Conservation (phyloP, 352 stramenopile genomes). For the Globisporangium mamillatum region DNA sequence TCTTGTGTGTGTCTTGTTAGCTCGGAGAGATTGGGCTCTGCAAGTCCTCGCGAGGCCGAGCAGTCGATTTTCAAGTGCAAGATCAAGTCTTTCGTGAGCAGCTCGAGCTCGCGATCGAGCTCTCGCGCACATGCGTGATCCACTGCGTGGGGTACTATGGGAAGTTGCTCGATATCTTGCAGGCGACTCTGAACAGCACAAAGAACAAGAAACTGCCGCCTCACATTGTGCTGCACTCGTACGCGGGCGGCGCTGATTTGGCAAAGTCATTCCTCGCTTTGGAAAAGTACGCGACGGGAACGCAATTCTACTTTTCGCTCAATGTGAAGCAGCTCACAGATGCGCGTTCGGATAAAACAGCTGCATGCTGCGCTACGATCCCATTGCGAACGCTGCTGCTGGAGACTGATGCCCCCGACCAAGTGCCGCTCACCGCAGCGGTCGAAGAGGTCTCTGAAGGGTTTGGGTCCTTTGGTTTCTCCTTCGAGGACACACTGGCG, state of each 20-base stretch:
- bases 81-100: slow-evolving; percentile 48
- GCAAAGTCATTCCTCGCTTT: slow-evolving; percentile 47
- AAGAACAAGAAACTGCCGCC: slow-evolving; percentile 31
- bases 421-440: slow-evolving; percentile 27
- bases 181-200: slow-evolving; percentile 12
- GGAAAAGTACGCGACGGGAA: slow-evolving; percentile 16
- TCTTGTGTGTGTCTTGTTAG: slow-evolving; percentile 22
- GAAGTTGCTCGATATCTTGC: slow-evolving; percentile 64
- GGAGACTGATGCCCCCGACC: slow-evolving; percentile 75
- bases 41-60: slow-evolving; percentile 52
- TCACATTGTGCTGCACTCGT: slow-evolving; percentile 68
- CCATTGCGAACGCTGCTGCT: slow-evolving; percentile 53
- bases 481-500: background rate
- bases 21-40: slow-evolving; percentile 80
- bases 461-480: background rate
- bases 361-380: slow-evolving; percentile 33
- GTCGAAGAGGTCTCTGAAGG: background rate
- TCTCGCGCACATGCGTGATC: slow-evolving; percentile 57
- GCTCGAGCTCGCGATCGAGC: slow-evolving; percentile 42
- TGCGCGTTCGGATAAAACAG: slow-evolving; percentile 34
- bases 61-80: slow-evolving; percentile 45
- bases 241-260: slow-evolving; percentile 54
- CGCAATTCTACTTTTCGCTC: slow-evolving; percentile 70
- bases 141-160: slow-evolving; percentile 75
- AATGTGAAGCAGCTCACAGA: slow-evolving; percentile 67